Conservation (phyloP, 2,329 filamentous ascomycete species). For the Karstenula rhodostoma region DNA sequence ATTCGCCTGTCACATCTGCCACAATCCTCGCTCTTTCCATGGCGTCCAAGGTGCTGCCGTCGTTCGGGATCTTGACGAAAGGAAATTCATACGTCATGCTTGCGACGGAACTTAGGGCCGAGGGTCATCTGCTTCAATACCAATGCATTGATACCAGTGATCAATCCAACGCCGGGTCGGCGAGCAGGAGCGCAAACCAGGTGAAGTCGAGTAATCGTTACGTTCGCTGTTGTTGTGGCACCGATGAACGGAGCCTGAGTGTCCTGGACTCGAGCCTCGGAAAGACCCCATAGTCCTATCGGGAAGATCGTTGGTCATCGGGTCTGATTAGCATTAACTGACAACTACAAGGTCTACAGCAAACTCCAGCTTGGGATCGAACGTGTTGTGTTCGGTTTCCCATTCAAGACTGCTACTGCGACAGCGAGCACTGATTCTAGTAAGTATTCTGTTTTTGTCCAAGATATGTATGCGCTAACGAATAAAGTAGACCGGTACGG, state of each 20-base stretch:
- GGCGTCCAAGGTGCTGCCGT: constrained; percentile 41
- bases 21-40: constrained; percentile 47
- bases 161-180: constrained; percentile 28
- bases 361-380: constrained; percentile 30
- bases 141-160: constrained; percentile 27
- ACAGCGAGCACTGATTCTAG: constrained; percentile 35
- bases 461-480: constrained; percentile 27
- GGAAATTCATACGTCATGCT: constrained; percentile 51
- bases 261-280: constrained; percentile 8
- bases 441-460: not conserved
- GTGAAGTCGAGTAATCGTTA: constrained; percentile 30
- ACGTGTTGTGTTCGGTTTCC: constrained; percentile 31
- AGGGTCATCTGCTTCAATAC: constrained; percentile 38
- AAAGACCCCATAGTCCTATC: constrained; percentile 29
- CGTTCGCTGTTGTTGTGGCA: constrained; percentile 31
- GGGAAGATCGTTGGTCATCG: constrained; percentile 48
- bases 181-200: constrained; percentile 39
- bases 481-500: constrained; percentile 47
- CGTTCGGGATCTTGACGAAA: constrained; percentile 35
- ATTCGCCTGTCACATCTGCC: constrained; percentile 39
- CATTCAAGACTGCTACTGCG: constrained; percentile 33
- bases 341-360: not conserved
- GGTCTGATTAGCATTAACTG: not conserved
- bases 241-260: constrained; percentile 35
- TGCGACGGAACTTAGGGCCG: constrained; percentile 45